These are phyloP conservation scores for Gyrodon lividus DNA, from an alignment of 768 basidiomycete species.

Conservation along the genomic window DNA sequence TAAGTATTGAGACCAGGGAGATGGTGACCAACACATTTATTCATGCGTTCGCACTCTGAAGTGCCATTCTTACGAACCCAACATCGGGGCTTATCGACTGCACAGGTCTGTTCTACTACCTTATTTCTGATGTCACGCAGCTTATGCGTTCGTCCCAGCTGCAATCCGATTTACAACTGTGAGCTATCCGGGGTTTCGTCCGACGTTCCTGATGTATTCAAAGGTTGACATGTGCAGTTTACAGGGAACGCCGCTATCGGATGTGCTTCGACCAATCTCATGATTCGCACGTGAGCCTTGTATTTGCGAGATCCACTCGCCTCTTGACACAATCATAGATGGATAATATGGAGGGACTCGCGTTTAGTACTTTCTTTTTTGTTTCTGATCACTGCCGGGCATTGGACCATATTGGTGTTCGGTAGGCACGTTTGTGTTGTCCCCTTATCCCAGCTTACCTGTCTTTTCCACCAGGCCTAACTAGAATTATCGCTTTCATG, in stretches of 20 bases:
- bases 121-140: background rate
- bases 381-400: conserved; percentile 10
- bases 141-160: conserved; percentile 11
- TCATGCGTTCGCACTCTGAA: background rate
- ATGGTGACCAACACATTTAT: background rate
- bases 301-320: background rate
- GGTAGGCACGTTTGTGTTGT: conserved; percentile 1
- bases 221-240: conserved; percentile 8
- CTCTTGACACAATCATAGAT: conserved; percentile 16
- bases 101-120: conserved; percentile 15
- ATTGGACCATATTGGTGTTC: conserved; percentile 22
- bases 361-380: conserved; percentile 17
- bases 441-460: background rate
- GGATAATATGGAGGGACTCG: conserved; percentile 27
- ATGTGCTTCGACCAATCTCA: conserved; percentile 23
- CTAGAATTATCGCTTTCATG: conserved; percentile 1
- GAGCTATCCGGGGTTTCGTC: background rate
- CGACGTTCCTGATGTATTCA: background rate
- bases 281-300: conserved; percentile 28
- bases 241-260: conserved; percentile 14
- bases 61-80: conserved; percentile 1
- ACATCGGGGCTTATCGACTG: conserved; percentile 1
- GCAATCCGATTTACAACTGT: conserved; percentile 9
- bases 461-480: conserved; percentile 12
- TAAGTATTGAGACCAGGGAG: conserved; percentile 4